Percentiles rank a stretch among this genome's conserved stretches.
Conservation (phyloP, 2,329 filamentous ascomycete genomes). For the Hypoxylon sp. region DNA sequence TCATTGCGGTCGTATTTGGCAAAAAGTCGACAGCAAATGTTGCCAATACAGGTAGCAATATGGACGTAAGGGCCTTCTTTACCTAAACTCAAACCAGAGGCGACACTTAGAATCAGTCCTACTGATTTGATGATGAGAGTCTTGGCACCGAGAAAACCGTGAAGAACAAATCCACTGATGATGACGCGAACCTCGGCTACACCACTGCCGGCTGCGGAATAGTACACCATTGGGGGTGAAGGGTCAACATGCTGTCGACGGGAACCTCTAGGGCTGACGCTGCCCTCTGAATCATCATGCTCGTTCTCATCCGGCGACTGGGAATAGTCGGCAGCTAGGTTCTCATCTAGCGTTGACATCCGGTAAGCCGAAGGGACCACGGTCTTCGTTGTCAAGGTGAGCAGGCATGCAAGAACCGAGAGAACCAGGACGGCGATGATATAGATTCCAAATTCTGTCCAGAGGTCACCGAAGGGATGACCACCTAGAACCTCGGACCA, state of each 20-base stretch:
- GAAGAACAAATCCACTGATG: constrained; percentile 95
- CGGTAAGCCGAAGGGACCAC: constrained; percentile 90
- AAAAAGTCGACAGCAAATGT: constrained; percentile 94
- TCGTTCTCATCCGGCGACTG: constrained; percentile 56
- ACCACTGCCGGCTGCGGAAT: constrained; percentile 93
- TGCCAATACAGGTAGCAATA: constrained; percentile 93
- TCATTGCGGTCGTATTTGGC: constrained; percentile 94
- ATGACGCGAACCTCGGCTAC: constrained; percentile 98
- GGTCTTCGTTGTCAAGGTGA: constrained; percentile 93
- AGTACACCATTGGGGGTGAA: constrained; percentile 82
- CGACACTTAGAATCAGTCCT: constrained; percentile 87
- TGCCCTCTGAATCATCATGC: constrained; percentile 56
- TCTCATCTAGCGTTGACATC: constrained; percentile 90
- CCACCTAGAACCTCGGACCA: constrained; percentile 66
- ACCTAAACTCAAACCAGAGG: constrained; percentile 91
- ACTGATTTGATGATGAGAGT: constrained; percentile 88
- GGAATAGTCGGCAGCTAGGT: constrained; percentile 77
- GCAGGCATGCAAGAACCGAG: constrained; percentile 77
- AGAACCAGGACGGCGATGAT: constrained; percentile 78
- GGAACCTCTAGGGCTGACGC: constrained; percentile 56
- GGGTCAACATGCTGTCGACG: constrained; percentile 55
- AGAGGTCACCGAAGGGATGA: constrained; percentile 61
- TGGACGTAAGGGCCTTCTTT: constrained; percentile 99
- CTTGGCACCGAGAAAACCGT: constrained; percentile 91
- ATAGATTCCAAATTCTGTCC: constrained; percentile 84